These are phyloP conservation scores for Candida sanyaensis DNA, from an alignment of 1,139 yeast species.

Conservation along the genomic window DNA sequence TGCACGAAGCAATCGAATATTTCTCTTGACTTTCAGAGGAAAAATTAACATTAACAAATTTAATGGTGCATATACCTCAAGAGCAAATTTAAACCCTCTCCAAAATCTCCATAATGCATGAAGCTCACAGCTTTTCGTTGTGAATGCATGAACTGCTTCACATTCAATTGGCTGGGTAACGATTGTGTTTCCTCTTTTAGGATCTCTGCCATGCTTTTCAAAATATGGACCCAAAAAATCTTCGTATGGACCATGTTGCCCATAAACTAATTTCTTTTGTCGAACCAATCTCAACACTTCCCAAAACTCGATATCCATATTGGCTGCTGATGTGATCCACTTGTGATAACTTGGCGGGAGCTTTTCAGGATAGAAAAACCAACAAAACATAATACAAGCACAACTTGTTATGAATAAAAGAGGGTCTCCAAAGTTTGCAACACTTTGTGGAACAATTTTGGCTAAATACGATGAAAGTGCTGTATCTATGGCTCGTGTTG, in stretches of 20 bases:
- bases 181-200: constrained; percentile 22
- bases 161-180: constrained; percentile 29
- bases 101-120: constrained; percentile 40
- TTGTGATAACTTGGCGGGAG: constrained; percentile 39
- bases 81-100: constrained; percentile 36
- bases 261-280: constrained; percentile 26
- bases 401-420: constrained; percentile 29
- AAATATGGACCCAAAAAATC: constrained; percentile 27
- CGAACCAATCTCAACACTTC: constrained; percentile 24
- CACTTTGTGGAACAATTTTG: constrained; percentile 17
- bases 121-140: constrained; percentile 34
- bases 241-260: constrained; percentile 23
- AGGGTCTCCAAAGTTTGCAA: constrained; percentile 27
- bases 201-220: constrained; percentile 27
- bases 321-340: constrained; percentile 46
- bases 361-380: constrained; percentile 34
- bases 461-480: constrained; percentile 27
- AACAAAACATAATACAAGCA: constrained; percentile 34
- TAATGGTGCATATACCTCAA: constrained; percentile 34
- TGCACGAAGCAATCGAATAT: constrained; percentile 23
- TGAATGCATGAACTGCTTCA: constrained; percentile 35
- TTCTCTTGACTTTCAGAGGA: constrained; percentile 24
- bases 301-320: constrained; percentile 36
- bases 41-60: constrained; percentile 32
- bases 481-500: constrained; percentile 40